A percentile compares a stretch with the other conserved stretches of the same genome.
Conservation (phyloP, 768 basidiomycete genomes). For the Podaxis sp. region DNA sequence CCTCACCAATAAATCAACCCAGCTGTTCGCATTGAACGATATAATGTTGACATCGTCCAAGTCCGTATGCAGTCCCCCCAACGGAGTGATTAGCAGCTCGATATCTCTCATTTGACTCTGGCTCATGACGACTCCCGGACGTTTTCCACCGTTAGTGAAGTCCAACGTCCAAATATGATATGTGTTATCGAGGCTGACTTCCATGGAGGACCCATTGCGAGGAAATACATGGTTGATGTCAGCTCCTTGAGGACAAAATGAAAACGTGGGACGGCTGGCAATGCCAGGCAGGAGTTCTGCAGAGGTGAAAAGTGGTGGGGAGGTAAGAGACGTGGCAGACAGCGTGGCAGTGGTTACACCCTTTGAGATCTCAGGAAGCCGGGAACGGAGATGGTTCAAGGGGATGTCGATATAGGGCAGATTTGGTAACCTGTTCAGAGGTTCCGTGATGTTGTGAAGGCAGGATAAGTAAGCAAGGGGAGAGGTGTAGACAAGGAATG, state of each 20-base stretch:
- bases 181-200: constrained; percentile 15
- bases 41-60: constrained; percentile 36
- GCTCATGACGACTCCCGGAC: constrained; percentile 64
- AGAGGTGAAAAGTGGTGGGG: constrained; percentile 39
- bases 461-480: constrained; percentile 68
- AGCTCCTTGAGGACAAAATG: constrained; percentile 43
- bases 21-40: constrained; percentile 51
- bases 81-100: constrained; percentile 57
- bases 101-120: constrained; percentile 75
- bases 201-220: constrained; percentile 27
- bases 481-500: constrained; percentile 71
- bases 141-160: constrained; percentile 57
- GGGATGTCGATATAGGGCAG: constrained; percentile 53
- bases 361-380: constrained; percentile 36
- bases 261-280: constrained; percentile 49
- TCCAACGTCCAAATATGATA: constrained; percentile 66
- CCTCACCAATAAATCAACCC: constrained; percentile 65
- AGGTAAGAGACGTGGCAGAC: constrained; percentile 32
- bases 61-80: constrained; percentile 44
- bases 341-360: constrained; percentile 61
- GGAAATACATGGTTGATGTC: constrained; percentile 55
- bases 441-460: constrained; percentile 31
- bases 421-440: constrained; percentile 18
- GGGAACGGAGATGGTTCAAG: constrained; percentile 42
- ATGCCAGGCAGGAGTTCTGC: constrained; percentile 42